Conservation (phyloP, 805 yeast genomes). For the Wickerhamiella sorbophila region DNA sequence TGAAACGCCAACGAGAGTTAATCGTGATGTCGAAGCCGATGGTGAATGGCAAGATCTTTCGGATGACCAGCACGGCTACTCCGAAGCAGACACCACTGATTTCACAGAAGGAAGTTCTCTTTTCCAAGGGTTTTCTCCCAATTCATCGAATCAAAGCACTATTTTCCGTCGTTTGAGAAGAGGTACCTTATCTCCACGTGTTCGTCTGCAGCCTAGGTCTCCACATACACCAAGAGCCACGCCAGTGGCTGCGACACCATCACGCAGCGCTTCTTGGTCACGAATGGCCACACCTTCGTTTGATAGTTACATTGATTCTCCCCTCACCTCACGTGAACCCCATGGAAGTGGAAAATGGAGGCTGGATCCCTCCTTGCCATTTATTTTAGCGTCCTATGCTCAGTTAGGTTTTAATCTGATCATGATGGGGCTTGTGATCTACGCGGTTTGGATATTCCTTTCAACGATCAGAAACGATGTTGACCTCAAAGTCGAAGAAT, state of each 20-base stretch:
- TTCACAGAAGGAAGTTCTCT: not conserved
- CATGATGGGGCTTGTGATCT: constrained; percentile 37
- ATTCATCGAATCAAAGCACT: not conserved
- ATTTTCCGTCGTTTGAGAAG: not conserved
- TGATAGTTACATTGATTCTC: not conserved
- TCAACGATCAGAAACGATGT: constrained; percentile 54
- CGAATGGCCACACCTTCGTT: not conserved
- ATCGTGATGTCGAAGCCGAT: not conserved
- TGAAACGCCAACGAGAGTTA: not conserved
- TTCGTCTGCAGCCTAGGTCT: not conserved
- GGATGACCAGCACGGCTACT: not conserved
- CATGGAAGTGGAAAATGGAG: not conserved
- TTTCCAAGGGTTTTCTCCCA: constrained; percentile 1
- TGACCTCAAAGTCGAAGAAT: constrained; percentile 48
- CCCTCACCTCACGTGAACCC: not conserved
- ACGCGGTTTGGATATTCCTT: constrained; percentile 37
- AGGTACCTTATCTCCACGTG: not conserved
- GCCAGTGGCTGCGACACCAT: not conserved
- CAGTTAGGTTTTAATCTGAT: constrained; percentile 47
- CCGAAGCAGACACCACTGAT: not conserved
- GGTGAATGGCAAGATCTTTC: constrained; percentile 1
- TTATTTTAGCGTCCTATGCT: constrained; percentile 43
- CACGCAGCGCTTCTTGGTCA: not conserved
- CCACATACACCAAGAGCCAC: not conserved
- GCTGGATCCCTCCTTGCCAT: constrained; percentile 29